Evolutionary conservation across 345 rosid genomes (phyloP).

Genomic region (Arabidopsis thaliana): DNA sequence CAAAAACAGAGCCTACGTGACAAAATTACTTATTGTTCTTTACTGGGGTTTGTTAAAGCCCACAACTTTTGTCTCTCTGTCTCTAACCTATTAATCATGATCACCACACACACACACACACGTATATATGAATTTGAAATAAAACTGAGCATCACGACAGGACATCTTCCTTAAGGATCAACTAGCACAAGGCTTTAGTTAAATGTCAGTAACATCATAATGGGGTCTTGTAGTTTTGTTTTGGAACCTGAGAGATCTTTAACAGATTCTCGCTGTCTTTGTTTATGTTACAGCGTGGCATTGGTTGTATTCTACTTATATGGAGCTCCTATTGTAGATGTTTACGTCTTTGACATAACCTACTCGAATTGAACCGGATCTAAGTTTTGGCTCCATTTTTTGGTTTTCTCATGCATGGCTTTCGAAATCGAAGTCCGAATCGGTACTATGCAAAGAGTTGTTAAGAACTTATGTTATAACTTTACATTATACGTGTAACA

Average conservation of each 20-base stretch:
- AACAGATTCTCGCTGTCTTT: conserved; percentile 37
- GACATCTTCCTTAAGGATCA: conserved; percentile 10
- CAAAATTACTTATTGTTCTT: conserved; percentile 14
- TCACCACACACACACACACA: conserved; percentile 12
- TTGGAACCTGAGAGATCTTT: conserved; percentile 37
- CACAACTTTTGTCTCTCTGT: conserved; percentile 26
- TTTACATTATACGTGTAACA: too few species aligned
- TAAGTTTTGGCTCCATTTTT: conserved; percentile 16
- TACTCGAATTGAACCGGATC: not conserved
- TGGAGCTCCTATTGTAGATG: conserved; percentile 4
- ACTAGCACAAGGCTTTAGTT: conserved; percentile 33
- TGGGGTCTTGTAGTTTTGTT: conserved; percentile 29
- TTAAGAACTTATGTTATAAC: not conserved
- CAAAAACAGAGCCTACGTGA: conserved; percentile 4
- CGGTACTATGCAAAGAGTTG: not conserved
- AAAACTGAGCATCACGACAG: conserved; percentile 18
- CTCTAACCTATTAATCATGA: conserved; percentile 16
- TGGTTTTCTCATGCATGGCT: conserved; percentile 16
- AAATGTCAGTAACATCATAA: conserved; percentile 23
- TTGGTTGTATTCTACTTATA: conserved; percentile 15
- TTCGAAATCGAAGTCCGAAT: not conserved
- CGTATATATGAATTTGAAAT: conserved; percentile 17
- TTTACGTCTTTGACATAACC: conserved; percentile 9
- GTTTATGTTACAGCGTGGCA: conserved; percentile 31
- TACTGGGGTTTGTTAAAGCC: conserved; percentile 22